Base-by-base conservation (phyloP, 163 green algal species). In the Trebouxia gelatinosa region DNA sequence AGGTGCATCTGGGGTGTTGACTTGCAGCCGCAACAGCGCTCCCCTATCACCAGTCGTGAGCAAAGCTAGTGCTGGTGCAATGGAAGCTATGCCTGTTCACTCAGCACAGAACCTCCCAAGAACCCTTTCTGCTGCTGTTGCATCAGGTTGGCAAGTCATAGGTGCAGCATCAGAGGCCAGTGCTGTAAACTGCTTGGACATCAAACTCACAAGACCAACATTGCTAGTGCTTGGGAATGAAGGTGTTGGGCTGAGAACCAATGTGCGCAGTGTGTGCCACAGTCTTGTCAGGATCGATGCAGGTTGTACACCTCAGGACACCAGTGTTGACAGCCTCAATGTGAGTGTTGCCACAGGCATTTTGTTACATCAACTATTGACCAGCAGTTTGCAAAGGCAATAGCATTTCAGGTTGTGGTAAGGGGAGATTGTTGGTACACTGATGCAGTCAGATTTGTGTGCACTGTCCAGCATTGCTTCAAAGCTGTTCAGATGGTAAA, bases 331-430 rank as follows among this genome's bases (percentile, higher is more conserved):
- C 70, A 96, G 89, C 28, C 82, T 99, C 11, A 99, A 99, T 82
- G 93, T 99, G 19, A 95, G 89, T 78, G 95, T 98, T 11, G 95
- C 95, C 0, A 87, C 94, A 0, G 95, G 94, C 34, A 96, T 99
- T 68, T 84, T 98, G 62, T 80, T 99, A 75, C 92, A 98, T 59
- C 74, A 79, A 26, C n/a, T 79, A 6, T 37, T 79, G 6, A 3
- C 58, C n/a, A n/a, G n/a, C n/a, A n/a, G n/a, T n/a, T n/a, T n/a
- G n/a, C n/a, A n/a, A n/a, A n/a, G n/a, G n/a, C n/a, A n/a, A n/a
- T n/a, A n/a, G n/a, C n/a, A n/a, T n/a, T n/a, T n/a, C n/a, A n/a
- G n/a, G n/a, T n/a, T n/a, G n/a, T n/a, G n/a, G n/a, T n/a, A n/a
- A n/a, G n/a, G n/a, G n/a, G n/a, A n/a, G n/a, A n/a, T n/a, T n/a